phyloP scores from a whole-genome alignment of 2,329 filamentous ascomycete species.

The Nakataea oryzae region DNA sequence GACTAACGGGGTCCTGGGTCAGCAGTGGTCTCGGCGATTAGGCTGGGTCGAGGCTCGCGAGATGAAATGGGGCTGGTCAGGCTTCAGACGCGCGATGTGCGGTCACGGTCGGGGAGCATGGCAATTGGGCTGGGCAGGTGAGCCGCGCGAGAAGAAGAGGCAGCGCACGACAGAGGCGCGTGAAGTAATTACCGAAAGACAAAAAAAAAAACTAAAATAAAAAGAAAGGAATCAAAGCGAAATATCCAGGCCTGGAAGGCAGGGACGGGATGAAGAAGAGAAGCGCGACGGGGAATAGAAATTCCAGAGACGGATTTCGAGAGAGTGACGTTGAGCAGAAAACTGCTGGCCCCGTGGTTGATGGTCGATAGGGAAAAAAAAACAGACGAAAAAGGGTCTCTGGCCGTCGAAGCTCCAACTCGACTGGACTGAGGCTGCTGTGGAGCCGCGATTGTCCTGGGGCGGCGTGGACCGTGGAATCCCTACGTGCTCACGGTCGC shows the following conservation, averaged over 20 bases:
- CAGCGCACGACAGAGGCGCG: background rate
- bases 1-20: background rate
- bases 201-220: too few species aligned
- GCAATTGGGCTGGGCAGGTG: background rate
- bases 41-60: background rate
- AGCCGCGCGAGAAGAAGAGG: background rate
- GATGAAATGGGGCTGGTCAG: background rate
- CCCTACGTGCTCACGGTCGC: too few species aligned
- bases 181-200: background rate
- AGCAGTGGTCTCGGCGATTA: background rate
- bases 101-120: background rate
- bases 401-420: background rate
- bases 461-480: background rate
- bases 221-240: background rate
- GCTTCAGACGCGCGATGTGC: background rate
- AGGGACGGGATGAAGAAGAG: background rate
- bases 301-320: background rate
- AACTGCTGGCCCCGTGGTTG: background rate
- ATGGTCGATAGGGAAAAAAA: background rate
- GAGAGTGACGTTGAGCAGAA: background rate
- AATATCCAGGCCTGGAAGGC: background rate
- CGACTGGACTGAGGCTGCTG: background rate
- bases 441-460: background rate
- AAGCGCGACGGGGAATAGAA: background rate
- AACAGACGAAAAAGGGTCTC: background rate